These are phyloP conservation scores for Xylaria intraflava DNA, from an alignment of 495 filamentous ascomycete genomes.

Conservation along the genomic window DNA sequence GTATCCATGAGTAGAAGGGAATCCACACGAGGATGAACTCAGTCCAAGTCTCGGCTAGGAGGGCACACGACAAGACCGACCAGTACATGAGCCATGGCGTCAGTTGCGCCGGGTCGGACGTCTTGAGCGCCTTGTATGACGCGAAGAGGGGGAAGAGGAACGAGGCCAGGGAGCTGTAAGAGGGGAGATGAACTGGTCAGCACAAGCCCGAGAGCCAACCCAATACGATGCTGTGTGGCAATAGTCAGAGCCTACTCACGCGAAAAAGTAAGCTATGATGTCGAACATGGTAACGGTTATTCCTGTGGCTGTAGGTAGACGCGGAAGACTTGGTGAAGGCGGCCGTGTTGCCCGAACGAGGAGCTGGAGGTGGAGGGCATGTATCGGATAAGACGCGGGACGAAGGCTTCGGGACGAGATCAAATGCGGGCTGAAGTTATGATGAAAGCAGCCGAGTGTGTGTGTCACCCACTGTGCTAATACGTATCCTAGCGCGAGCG, in stretches of 20 bases:
- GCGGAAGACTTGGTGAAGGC: not conserved
- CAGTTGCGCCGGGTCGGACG: slow-evolving; percentile 80
- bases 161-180: slow-evolving; percentile 68
- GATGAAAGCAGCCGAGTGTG: too few species aligned
- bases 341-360: too few species aligned
- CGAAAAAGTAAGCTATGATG: slow-evolving; percentile 10
- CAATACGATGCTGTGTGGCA: not conserved
- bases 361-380: too few species aligned
- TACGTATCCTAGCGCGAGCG: too few species aligned
- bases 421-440: too few species aligned
- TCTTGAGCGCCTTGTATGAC: slow-evolving; percentile 95
- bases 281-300: slow-evolving; percentile 7
- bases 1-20: slow-evolving; percentile 91
- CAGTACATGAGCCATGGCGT: slow-evolving; percentile 99
- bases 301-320: not conserved
- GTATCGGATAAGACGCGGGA: too few species aligned
- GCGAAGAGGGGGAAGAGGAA: slow-evolving; percentile 96
- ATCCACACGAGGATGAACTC: slow-evolving; percentile 83
- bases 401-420: too few species aligned
- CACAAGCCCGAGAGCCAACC: not conserved
- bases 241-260: slow-evolving; percentile 1
- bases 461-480: too few species aligned
- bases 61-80: slow-evolving; percentile 78
- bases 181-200: not conserved
- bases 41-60: slow-evolving; percentile 80